These are phyloP conservation scores for Colletotrichum liriopes DNA, from an alignment of 2,329 filamentous ascomycete genomes.

Conservation along the genomic window DNA sequence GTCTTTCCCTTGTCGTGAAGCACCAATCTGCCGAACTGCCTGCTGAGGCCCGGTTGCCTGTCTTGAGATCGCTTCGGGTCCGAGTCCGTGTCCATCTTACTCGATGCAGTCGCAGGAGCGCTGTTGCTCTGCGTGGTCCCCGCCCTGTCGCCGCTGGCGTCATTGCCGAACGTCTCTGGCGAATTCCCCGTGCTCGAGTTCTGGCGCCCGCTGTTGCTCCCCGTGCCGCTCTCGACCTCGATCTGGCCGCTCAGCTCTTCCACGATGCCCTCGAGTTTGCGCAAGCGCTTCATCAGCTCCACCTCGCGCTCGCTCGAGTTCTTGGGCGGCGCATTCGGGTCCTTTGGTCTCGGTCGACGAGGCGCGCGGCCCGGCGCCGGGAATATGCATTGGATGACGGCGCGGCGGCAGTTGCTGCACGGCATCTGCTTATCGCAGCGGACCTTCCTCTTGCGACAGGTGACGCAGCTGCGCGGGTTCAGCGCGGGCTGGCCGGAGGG, in stretches of 20 bases:
- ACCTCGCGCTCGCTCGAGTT: conserved; percentile 74
- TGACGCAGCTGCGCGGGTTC: conserved; percentile 67
- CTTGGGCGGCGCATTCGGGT: conserved; percentile 74
- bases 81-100: conserved; percentile 43
- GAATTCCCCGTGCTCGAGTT: conserved; percentile 48
- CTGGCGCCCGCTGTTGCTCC: conserved; percentile 44
- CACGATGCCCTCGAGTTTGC: conserved; percentile 83
- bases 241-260: conserved; percentile 78
- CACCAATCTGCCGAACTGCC: conserved; percentile 77
- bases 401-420: conserved; percentile 81
- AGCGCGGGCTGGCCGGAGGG: conserved; percentile 51
- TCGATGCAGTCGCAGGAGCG: neutral
- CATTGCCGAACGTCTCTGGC: conserved; percentile 48
- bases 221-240: conserved; percentile 61
- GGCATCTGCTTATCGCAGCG: conserved; percentile 85
- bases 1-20: conserved; percentile 78
- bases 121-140: conserved; percentile 22
- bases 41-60: conserved; percentile 55
- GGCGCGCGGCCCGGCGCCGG: conserved; percentile 82
- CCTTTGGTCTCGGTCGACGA: conserved; percentile 75
- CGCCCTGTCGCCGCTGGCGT: conserved; percentile 30
- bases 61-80: conserved; percentile 38
- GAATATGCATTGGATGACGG: conserved; percentile 80
- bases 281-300: conserved; percentile 80
- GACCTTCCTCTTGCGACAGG: conserved; percentile 74